Evolutionary conservation across 208 protist species (phyloP).

Genomic region (Acanthamoeba rhysodes): DNA sequence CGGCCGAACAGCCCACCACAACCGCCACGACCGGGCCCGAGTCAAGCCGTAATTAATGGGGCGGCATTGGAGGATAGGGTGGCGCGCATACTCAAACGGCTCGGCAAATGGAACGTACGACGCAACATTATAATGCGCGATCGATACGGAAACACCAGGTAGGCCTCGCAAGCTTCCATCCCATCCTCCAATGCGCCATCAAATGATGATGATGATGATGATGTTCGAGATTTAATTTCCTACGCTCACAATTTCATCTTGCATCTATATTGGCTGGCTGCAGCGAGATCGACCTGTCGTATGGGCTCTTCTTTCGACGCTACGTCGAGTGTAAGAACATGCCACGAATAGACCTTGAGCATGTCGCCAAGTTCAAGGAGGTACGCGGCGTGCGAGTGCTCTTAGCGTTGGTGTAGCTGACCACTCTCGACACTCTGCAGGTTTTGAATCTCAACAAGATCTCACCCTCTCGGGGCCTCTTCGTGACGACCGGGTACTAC

Average conservation of each 20-base stretch:
- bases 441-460: conserved; percentile 80
- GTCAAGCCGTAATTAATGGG: neutral
- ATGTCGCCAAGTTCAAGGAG: conserved; percentile 86
- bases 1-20: neutral
- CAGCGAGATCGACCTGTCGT: conserved; percentile 82
- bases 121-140: conserved; percentile 77
- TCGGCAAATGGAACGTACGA: conserved; percentile 77
- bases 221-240: neutral
- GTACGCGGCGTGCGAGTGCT: neutral
- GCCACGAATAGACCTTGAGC: conserved; percentile 69
- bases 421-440: neutral
- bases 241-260: neutral
- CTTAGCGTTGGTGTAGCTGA: neutral
- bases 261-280: neutral
- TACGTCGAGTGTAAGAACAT: conserved; percentile 85
- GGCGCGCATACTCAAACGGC: neutral
- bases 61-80: conserved; percentile 1
- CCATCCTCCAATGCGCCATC: neutral
- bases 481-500: conserved; percentile 77
- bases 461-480: conserved; percentile 66
- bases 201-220: too few species aligned
- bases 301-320: conserved; percentile 78
- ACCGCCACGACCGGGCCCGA: neutral
- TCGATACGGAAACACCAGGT: conserved; percentile 69
- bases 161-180: neutral